These are phyloP conservation scores for Globisporangium emineosum DNA, from an alignment of 352 stramenopile species.

Conservation along the genomic window DNA sequence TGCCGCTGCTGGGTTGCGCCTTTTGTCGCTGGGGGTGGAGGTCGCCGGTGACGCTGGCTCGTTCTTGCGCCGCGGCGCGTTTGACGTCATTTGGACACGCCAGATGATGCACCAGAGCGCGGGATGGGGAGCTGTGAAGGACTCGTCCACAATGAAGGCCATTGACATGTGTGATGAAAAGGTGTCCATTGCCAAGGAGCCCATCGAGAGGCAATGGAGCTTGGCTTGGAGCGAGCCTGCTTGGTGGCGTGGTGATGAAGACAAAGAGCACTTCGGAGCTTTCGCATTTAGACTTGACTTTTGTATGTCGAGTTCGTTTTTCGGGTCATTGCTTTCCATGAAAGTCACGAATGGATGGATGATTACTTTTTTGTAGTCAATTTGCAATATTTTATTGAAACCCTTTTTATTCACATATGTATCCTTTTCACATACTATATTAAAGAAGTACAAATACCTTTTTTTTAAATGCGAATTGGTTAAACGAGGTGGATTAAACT, in stretches of 20 bases:
- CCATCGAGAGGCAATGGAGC: neutral
- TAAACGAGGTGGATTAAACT: neutral
- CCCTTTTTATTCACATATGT: neutral
- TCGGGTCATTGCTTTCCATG: no score
- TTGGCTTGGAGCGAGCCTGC: neutral
- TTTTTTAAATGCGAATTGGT: neutral
- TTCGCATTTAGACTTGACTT: slow-evolving; percentile 2
- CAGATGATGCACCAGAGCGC: slow-evolving; percentile 11
- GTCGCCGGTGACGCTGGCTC: neutral
- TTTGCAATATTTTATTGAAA: neutral
- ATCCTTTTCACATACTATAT: neutral
- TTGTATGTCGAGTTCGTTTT: neutral
- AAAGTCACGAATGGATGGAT: neutral
- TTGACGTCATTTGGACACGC: slow-evolving; percentile 16
- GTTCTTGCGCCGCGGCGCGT: slow-evolving; percentile 13
- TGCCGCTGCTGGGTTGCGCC: neutral
- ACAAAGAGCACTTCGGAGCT: neutral
- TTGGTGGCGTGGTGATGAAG: neutral
- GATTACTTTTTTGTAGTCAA: neutral
- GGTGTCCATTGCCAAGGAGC: neutral
- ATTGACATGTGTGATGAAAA: neutral
- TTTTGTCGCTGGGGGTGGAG: neutral
- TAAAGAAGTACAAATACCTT: neutral
- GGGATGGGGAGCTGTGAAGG: neutral
- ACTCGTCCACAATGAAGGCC: neutral